Evolutionary conservation across 768 basidiomycete species (phyloP).

Genomic region (Russula brevipes): DNA sequence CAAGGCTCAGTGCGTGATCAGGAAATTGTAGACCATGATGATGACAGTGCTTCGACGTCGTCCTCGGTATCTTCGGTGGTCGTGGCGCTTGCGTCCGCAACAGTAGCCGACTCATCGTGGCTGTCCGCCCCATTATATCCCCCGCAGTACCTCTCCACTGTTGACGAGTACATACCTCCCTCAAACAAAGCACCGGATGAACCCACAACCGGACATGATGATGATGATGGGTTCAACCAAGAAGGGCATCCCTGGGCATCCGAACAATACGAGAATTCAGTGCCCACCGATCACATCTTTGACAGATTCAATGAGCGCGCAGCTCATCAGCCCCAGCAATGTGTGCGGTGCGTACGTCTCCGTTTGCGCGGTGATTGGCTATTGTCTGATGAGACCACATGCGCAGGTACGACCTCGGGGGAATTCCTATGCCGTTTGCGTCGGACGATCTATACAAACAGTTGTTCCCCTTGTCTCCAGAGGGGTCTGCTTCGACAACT

Average conservation of each 20-base stretch:
- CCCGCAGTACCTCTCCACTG: constrained; percentile 69
- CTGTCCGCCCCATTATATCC: constrained; percentile 56
- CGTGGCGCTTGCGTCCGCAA: constrained; percentile 51
- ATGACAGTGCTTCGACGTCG: constrained; percentile 37
- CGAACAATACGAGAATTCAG: constrained; percentile 78
- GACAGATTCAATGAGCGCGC: constrained; percentile 77
- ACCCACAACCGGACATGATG: constrained; percentile 38
- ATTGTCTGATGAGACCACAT: constrained; percentile 5
- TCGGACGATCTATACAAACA: constrained; percentile 64
- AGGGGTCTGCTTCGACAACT: constrained; percentile 38
- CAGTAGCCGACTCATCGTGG: constrained; percentile 63
- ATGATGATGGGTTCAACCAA: constrained; percentile 37
- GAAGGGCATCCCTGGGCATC: constrained; percentile 53
- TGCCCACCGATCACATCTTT: constrained; percentile 79
- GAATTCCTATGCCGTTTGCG: constrained; percentile 81
- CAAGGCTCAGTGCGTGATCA: not conserved
- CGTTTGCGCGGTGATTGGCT: not conserved
- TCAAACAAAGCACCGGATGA: constrained; percentile 40
- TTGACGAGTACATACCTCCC: constrained; percentile 64
- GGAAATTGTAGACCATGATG: constrained; percentile 23
- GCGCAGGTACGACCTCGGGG: constrained; percentile 79
- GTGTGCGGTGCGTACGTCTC: constrained; percentile 60
- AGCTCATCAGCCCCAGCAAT: constrained; percentile 70
- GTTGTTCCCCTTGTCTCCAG: constrained; percentile 61
- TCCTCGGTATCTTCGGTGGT: constrained; percentile 37